Percentiles rank a stretch among this genome's conserved stretches.
Conservation (phyloP, 169 alveolate species). For the Babesia ovis region DNA sequence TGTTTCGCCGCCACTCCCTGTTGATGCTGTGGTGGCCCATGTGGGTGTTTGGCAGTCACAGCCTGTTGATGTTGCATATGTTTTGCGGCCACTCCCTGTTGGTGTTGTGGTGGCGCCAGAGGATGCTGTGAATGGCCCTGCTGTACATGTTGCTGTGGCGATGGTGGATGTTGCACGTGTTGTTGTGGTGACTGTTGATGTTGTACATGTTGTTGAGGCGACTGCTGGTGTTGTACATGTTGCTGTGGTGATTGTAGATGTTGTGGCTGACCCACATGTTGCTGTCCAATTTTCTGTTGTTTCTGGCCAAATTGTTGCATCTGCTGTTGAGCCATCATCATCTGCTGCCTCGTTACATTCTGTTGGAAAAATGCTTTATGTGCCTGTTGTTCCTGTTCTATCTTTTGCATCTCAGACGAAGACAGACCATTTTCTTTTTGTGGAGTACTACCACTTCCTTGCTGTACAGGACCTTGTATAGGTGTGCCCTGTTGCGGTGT, state of each 20-base stretch:
- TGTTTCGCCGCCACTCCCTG: conserved; percentile 1
- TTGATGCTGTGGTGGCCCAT: not conserved
- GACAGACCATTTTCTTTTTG: too few relatives aligned
- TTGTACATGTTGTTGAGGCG: not conserved
- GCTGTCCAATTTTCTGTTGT: not conserved
- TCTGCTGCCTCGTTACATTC: conserved; percentile 43
- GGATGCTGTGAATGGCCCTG: not conserved
- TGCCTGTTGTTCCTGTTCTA: conserved; percentile 7
- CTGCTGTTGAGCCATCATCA: conserved; percentile 55
- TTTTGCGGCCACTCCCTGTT: too few relatives aligned
- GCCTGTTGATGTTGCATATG: too few relatives aligned
- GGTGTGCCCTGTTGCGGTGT: conserved; percentile 55
- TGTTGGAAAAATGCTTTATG: conserved; percentile 3
- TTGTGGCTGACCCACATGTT: not conserved
- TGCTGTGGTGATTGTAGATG: conserved; percentile 1
- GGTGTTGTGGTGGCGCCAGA: not conserved
- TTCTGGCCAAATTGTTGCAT: conserved; percentile 1
- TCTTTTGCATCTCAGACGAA: too few relatives aligned
- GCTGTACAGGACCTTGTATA: not conserved
- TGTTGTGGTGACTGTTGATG: conserved; percentile 16
- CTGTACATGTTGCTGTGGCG: not conserved
- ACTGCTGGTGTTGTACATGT: conserved; percentile 1
- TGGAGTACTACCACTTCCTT: not conserved
- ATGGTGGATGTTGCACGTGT: too few relatives aligned
- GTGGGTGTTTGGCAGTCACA: too few relatives aligned